phyloP scores from a whole-genome alignment of 345 rosid genomes.

The Linum lewisii region DNA sequence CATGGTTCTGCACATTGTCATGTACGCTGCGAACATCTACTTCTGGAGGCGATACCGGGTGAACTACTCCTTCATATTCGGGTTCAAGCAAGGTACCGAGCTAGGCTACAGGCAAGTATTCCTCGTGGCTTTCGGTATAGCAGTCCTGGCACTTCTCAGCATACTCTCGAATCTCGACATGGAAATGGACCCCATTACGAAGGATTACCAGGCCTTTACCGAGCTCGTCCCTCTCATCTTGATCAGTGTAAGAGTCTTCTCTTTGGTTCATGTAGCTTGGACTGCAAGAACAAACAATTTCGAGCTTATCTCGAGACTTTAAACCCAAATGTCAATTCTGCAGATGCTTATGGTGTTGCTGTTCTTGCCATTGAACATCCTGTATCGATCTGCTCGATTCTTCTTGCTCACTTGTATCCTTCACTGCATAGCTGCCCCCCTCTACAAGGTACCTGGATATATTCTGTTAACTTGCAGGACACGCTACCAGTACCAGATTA shows the following conservation, averaged over 20 bases:
- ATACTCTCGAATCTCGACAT: conserved; percentile 63
- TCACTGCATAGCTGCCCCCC: conserved; percentile 53
- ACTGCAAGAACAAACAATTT: background rate
- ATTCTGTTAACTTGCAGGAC: too few species aligned
- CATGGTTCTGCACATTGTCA: conserved; percentile 54
- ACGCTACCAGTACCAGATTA: too few species aligned
- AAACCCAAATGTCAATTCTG: background rate
- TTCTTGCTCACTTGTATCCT: conserved; percentile 13
- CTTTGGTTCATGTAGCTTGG: background rate
- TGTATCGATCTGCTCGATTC: conserved; percentile 15
- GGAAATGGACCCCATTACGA: conserved; percentile 75
- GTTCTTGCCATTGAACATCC: conserved; percentile 12
- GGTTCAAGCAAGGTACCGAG: conserved; percentile 67
- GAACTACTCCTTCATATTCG: conserved; percentile 65
- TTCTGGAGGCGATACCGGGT: conserved; percentile 60
- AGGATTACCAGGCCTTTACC: conserved; percentile 41
- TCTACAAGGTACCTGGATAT: conserved; percentile 47
- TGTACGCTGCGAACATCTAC: conserved; percentile 54
- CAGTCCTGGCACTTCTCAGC: conserved; percentile 42
- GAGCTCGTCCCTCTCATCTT: conserved; percentile 61
- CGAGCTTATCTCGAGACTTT: background rate
- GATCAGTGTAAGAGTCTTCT: conserved; percentile 35
- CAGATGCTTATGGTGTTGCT: conserved; percentile 36
- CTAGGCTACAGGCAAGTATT: conserved; percentile 60
- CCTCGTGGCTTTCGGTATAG: conserved; percentile 39